These are phyloP conservation scores for Lepidium aucheri DNA, from an alignment of 345 rosid genomes.

Conservation along the genomic window DNA sequence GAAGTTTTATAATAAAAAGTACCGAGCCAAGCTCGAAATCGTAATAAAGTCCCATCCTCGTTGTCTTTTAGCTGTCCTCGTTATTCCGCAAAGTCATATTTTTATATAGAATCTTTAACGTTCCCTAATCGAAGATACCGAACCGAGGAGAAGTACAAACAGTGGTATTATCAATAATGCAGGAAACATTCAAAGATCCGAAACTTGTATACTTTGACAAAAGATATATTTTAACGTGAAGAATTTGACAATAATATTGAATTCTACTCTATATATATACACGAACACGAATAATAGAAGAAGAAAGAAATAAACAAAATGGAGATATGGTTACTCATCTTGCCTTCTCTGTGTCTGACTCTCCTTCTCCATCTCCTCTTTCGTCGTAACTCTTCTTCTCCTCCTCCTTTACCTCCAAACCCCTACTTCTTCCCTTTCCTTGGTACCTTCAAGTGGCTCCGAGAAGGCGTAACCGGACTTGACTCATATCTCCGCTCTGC, in stretches of 20 bases:
- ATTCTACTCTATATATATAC: background rate
- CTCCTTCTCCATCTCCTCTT: background rate
- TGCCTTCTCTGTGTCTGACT: background rate
- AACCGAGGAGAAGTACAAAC: too few relatives aligned
- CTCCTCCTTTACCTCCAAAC: constrained; percentile 19
- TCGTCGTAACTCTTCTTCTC: background rate
- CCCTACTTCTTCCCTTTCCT: constrained; percentile 10
- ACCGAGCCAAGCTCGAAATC: too few relatives aligned
- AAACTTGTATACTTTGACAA: background rate
- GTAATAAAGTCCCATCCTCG: too few relatives aligned
- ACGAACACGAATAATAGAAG: background rate
- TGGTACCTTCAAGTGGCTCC: constrained; percentile 20
- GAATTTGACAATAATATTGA: background rate
- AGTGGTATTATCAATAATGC: too few relatives aligned
- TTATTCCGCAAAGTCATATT: too few relatives aligned
- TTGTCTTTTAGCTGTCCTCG: too few relatives aligned
- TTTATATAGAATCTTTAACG: too few relatives aligned
- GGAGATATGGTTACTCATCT: constrained; percentile 22
- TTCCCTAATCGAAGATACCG: too few relatives aligned
- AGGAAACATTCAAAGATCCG: too few relatives aligned
- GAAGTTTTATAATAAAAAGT: too few relatives aligned
- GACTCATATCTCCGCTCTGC: background rate
- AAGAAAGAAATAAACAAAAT: background rate
- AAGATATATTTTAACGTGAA: background rate
- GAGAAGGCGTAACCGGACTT: background rate